phyloP scores from a whole-genome alignment of 371 early-diverging fungal species.

The Rhizopus sp. region DNA sequence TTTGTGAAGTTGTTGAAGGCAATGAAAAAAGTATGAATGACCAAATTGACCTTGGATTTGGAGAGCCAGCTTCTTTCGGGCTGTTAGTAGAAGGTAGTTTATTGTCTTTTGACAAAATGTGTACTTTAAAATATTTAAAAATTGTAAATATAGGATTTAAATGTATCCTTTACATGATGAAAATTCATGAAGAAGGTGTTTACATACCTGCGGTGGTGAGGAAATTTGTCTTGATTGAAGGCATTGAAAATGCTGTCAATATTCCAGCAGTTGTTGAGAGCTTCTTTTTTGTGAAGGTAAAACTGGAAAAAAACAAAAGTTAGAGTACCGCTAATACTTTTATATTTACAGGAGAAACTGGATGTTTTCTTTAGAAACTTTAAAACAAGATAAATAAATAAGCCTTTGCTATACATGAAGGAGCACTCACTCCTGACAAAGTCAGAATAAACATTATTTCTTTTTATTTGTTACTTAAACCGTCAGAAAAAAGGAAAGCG shows the following conservation, averaged over 20 bases:
- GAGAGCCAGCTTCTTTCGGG: neutral
- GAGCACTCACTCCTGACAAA: no score
- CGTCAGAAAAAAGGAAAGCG: no score
- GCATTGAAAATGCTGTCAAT: neutral
- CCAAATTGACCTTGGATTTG: conserved; percentile 8
- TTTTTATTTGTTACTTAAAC: no score
- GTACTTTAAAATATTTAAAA: neutral
- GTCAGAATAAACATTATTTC: no score
- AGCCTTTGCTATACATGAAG: no score
- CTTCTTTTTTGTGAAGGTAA: conserved; percentile 7
- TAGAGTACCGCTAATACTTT: neutral
- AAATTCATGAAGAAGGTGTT: conserved; percentile 2
- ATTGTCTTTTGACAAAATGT: neutral
- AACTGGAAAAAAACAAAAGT: neutral
- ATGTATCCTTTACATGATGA: conserved; percentile 6
- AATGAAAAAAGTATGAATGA: conserved; percentile 5
- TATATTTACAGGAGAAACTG: conserved; percentile 1
- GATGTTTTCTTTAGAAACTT: no score
- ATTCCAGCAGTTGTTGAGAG: conserved; percentile 3
- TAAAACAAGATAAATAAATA: no score
- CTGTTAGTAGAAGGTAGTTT: conserved; percentile 10
- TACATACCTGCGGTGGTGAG: conserved; percentile 4
- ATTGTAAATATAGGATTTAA: conserved; percentile 1
- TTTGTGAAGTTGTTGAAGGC: conserved; percentile 4
- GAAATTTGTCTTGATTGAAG: conserved; percentile 4